Evolutionary conservation across 1,284 basidiomycete species (phyloP), one percentile per base, ranked within the genome.

Genomic region (Boletellus deceptivus): DNA sequence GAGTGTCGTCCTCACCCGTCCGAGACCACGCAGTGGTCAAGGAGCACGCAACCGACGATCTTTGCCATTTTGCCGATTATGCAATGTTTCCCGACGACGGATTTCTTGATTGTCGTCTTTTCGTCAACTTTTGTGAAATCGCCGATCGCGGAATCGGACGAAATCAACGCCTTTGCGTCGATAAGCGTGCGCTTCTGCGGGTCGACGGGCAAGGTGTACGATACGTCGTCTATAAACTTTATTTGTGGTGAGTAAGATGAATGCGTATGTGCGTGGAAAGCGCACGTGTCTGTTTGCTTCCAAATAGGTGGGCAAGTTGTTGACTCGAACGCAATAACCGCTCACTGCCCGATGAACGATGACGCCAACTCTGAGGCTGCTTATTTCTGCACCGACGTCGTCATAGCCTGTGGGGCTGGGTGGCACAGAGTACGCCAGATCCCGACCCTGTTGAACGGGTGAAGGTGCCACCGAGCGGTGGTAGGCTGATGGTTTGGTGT

Each of bases 1-100:
- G 4, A 9, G n/a, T 4, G 10, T 4, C 8, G 4, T 17, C 63
- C 84, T 64, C 56, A 91, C 91, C 91, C 91, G 55, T 96, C 92
- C 25, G 80, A 91, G 24, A 99, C 76, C 3, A 88, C 78, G 59
- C 93, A 95, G 61, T 93, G 91, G 64, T 98, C 95, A 67, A 97
- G 80, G 25, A 99, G 68, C 11, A 98, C 82, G 60, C 89, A 94
- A n/a, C 91, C 89, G 1, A 78, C 79, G 49, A 98, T 83, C 69
- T 88, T 93, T 27, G 82, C 88, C 72, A 88, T 88, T 65, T 86
- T 91, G 11, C 93, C 94, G 54, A 98, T 91, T 20, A 84, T 72
- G 61, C 93, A 96, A 63, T 95, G 92, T 54, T 86, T 81, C 6
- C 96, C 96, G 22, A 98, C 82, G 20, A 95, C 80, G 8, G 87